Conservation (phyloP, 352 stramenopile species). For the Phytophthora multivora region DNA sequence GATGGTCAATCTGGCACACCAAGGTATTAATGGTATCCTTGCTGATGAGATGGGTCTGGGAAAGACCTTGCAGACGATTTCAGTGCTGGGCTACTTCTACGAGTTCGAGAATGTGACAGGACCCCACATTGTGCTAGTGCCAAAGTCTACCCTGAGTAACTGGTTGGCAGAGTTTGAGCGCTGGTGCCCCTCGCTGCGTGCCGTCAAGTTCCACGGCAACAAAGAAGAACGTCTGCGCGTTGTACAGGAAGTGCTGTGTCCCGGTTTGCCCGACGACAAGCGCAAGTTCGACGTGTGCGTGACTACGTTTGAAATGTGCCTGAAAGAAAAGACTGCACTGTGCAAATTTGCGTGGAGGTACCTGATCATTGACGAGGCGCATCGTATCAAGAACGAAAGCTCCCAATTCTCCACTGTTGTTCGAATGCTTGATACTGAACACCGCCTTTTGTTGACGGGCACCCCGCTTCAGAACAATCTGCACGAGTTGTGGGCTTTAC, state of each 20-base stretch:
- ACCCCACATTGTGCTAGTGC: constrained; percentile 94
- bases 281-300: constrained; percentile 97
- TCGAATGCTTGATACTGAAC: constrained; percentile 83
- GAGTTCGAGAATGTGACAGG: constrained; percentile 87
- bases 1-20: constrained; percentile 98
- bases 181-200: constrained; percentile 92
- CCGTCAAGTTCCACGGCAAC: constrained; percentile 94
- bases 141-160: constrained; percentile 93
- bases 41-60: constrained; percentile 98
- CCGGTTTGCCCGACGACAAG: constrained; percentile 86
- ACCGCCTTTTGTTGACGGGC: constrained; percentile 92
- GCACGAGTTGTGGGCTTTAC: constrained; percentile 93
- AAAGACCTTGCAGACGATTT: constrained; percentile 96
- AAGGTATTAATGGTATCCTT: constrained; percentile 98
- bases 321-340: constrained; percentile 90
- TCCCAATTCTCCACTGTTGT: constrained; percentile 90
- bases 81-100: constrained; percentile 82
- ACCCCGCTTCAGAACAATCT: constrained; percentile 96
- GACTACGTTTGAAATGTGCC: constrained; percentile 97
- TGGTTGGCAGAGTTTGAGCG: constrained; percentile 94
- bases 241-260: constrained; percentile 90
- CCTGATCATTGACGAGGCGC: constrained; percentile 87
- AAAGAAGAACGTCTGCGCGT: constrained; percentile 88
- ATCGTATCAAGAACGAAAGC: constrained; percentile 90
- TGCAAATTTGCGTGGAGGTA: constrained; percentile 91